Evolutionary conservation across 768 basidiomycete genomes (phyloP), one percentile per base, ranked within the genome.

Genomic region (Peribolospora kevripleyi): DNA sequence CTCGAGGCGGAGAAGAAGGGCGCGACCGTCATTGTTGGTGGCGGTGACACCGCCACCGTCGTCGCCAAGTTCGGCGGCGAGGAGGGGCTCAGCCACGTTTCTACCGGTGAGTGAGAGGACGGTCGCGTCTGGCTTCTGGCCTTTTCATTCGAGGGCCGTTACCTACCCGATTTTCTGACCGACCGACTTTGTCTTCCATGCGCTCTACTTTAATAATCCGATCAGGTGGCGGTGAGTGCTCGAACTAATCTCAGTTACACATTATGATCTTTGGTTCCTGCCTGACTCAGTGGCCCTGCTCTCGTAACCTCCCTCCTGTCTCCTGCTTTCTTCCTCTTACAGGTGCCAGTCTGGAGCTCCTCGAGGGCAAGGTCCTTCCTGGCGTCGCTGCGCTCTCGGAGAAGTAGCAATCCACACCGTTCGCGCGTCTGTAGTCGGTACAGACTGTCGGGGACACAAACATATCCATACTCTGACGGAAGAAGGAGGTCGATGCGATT

Each of bases 351-450:
- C 76, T 98, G 57, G 91, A 98, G 68, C 75, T 98, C 46, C 76
- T 98, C 62, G 91, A 98, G 73, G 91, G 91, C 69, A 98, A 98
- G 80, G 88, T 86, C 50, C 75, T 95, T 25, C 90, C 90, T 53
- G 90, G 90, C 66, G 88, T 95, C 62, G 82, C 81, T 9, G 87
- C 81, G 63, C 70, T 95, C 63, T 87, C 84, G 59, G 79, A 83
- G 69, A 90, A 86, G 70, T 74, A 63, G 65, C 59, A 52, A 46
- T 25, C 25, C 25, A 25, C 25, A 25, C 25, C 25, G 25, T 25
- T 25, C 25, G 25, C 25, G 25, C 25, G 25, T 25, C 25, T 25
- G 25, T 25, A 25, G 25, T 25, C 25, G 25, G 25, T 25, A 25
- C 25, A 25, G 25, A 25, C 25, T 25, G 25, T 25, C 25, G 25